Evolutionary conservation across 2,329 filamentous ascomycete genomes (phyloP), one percentile per base, ranked within the genome.

Genomic region (Rhinocladiella mackenziei): DNA sequence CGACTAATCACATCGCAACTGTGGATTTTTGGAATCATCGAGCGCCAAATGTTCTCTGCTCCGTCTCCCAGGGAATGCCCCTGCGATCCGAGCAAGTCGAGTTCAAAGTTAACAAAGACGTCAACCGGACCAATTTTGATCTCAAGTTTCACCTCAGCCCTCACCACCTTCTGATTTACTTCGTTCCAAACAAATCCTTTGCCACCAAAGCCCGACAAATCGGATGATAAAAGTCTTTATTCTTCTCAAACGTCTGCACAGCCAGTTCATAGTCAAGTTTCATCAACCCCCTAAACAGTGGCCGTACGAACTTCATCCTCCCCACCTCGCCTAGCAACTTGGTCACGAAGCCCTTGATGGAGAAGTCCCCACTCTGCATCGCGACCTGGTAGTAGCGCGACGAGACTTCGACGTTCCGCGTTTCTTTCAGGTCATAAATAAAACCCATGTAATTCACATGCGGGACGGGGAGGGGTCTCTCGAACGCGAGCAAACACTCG

Each of bases 241-340:
- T 84, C 75, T 84, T 84, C 68, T 85, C 78, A 67, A 95, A 96
- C 0, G 89, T 94, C 62, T 80, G 72, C 40, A 91, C 66, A 0
- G 92, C 91, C 58, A 94, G 66, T 18, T 80, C 70, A 34, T 79
- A 73, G 67, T 96, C 83, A 28, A 86, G 78, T 63, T 81, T 80
- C 59, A 84, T 83, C 55, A 98, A 69, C 37, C 79, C 76, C 50
- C 84, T 77, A 69, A 84, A 72, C 51, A 97, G 68, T 15, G 91
- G 88, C 35, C 91, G 75, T 47, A 97, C 91, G 65, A 91, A 97
- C 76, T 97, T 97, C 92, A 98, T 97, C 45, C 92, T 75, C 9
- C 92, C 92, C 17, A 96, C 89, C 39, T 76, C 75, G 22, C 86
- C 86, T 28, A 97, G 72, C 43, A 96, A 71, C 46, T 86, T 78